phyloP scores from a whole-genome alignment of 2,329 filamentous ascomycete species.

The Colletotrichum truncatum region DNA sequence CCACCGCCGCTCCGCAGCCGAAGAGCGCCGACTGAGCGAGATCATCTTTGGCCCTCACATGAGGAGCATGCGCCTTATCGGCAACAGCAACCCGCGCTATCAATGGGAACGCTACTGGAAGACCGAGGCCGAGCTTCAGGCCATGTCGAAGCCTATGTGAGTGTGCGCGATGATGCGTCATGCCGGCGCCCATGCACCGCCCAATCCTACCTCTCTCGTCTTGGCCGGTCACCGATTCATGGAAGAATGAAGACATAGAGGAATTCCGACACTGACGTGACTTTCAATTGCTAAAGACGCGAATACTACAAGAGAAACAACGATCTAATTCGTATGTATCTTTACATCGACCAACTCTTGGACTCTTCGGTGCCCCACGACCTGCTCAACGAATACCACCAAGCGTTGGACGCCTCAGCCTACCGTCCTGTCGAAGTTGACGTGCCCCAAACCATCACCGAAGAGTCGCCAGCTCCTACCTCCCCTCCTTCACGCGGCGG shows the following conservation, averaged over 20 bases:
- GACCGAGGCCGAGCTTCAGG: constrained; percentile 75
- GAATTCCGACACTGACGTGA: neutral
- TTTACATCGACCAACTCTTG: constrained; percentile 90
- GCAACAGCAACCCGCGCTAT: constrained; percentile 86
- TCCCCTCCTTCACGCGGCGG: constrained; percentile 35
- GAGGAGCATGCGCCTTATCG: constrained; percentile 87
- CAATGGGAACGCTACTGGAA: constrained; percentile 90
- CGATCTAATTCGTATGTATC: constrained; percentile 87
- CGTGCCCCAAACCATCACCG: constrained; percentile 79
- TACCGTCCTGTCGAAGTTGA: constrained; percentile 65
- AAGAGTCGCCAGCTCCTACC: constrained; percentile 61
- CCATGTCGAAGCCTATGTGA: constrained; percentile 77
- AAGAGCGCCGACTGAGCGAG: constrained; percentile 67
- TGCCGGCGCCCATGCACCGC: neutral
- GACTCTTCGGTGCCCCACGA: constrained; percentile 94
- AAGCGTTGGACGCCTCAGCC: constrained; percentile 65
- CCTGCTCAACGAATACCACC: constrained; percentile 86
- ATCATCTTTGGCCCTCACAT: constrained; percentile 76
- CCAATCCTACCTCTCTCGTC: neutral
- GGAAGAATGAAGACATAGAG: neutral
- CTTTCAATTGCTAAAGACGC: constrained; percentile 57
- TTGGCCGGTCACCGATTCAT: neutral
- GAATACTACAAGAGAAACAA: constrained; percentile 92
- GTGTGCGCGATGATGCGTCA: constrained; percentile 28
- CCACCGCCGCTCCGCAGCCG: constrained; percentile 53